Evolutionary conservation across 2,329 filamentous ascomycete species (phyloP).

Genomic region (Clarireedia monteithiana): DNA sequence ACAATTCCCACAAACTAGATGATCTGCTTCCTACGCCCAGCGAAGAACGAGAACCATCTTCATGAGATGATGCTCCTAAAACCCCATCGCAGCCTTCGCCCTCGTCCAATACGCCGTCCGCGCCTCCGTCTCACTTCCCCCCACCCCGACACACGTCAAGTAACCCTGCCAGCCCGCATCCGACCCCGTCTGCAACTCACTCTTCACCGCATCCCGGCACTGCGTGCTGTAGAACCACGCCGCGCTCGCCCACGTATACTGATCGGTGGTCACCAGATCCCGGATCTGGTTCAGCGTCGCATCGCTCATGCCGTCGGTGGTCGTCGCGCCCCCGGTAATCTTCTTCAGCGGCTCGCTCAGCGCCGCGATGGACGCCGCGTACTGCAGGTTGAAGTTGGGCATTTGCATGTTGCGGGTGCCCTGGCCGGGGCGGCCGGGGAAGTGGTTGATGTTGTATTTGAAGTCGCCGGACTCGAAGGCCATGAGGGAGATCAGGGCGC

Average conservation of each 20-base stretch:
- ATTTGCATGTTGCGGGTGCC: conserved; percentile 60
- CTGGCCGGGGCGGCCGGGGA: conserved; percentile 43
- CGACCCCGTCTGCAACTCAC: conserved; percentile 34
- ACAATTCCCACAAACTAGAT: too few species aligned
- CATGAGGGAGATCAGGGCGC: conserved; percentile 52
- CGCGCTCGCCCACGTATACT: conserved; percentile 48
- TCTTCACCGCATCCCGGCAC: conserved; percentile 38
- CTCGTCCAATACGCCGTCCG: conserved; percentile 41
- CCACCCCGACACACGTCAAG: conserved; percentile 46
- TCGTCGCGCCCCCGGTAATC: conserved; percentile 25
- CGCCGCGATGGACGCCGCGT: conserved; percentile 40
- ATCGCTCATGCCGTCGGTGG: conserved; percentile 25
- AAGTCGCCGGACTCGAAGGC: conserved; percentile 54
- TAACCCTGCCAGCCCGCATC: conserved; percentile 45
- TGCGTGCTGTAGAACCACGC: conserved; percentile 54
- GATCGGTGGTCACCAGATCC: conserved; percentile 40
- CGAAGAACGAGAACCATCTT: not conserved
- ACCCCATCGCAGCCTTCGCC: conserved; percentile 36
- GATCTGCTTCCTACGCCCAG: not conserved
- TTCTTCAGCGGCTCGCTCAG: conserved; percentile 31
- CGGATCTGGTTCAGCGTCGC: conserved; percentile 38
- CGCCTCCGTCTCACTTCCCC: conserved; percentile 31
- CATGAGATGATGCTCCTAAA: not conserved
- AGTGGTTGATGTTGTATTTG: conserved; percentile 54
- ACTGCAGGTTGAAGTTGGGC: conserved; percentile 44